Evolutionary conservation across 2,329 filamentous ascomycete species (phyloP).

Genomic region (Westerdykella aurantiaca): DNA sequence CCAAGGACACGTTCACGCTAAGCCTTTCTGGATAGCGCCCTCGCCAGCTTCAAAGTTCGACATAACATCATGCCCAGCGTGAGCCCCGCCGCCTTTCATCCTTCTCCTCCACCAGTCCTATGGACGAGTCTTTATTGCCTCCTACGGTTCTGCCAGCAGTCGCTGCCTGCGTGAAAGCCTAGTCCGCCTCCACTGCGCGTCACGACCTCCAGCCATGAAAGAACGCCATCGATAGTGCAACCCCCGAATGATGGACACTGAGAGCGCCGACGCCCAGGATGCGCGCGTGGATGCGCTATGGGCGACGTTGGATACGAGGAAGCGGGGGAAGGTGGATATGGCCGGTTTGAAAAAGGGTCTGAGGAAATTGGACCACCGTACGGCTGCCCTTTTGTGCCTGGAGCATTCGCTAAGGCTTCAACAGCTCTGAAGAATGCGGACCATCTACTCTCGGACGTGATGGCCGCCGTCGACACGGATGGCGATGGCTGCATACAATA

Average conservation of each 20-base stretch:
- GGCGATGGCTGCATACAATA: constrained; percentile 87
- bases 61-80: neutral
- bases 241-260: constrained; percentile 57
- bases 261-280: constrained; percentile 74
- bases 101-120: constrained; percentile 20
- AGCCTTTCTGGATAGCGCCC: neutral
- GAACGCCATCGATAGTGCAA: constrained; percentile 30
- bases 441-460: constrained; percentile 71
- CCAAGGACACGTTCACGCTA: too few species aligned
- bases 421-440: constrained; percentile 85
- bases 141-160: too few species aligned
- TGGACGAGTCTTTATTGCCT: neutral
- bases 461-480: constrained; percentile 77
- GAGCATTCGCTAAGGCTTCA: constrained; percentile 17
- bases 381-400: constrained; percentile 26
- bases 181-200: constrained; percentile 12
- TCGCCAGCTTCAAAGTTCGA: neutral
- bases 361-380: constrained; percentile 86
- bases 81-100: constrained; percentile 20
- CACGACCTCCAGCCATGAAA: constrained; percentile 34
- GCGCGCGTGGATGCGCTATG: constrained; percentile 78
- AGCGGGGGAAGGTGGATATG: constrained; percentile 75
- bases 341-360: constrained; percentile 79
- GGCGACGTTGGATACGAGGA: constrained; percentile 70
- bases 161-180: too few species aligned